These are phyloP conservation scores for Diaporthe destruens DNA, from an alignment of 2,329 filamentous ascomycete species.

Conservation along the genomic window DNA sequence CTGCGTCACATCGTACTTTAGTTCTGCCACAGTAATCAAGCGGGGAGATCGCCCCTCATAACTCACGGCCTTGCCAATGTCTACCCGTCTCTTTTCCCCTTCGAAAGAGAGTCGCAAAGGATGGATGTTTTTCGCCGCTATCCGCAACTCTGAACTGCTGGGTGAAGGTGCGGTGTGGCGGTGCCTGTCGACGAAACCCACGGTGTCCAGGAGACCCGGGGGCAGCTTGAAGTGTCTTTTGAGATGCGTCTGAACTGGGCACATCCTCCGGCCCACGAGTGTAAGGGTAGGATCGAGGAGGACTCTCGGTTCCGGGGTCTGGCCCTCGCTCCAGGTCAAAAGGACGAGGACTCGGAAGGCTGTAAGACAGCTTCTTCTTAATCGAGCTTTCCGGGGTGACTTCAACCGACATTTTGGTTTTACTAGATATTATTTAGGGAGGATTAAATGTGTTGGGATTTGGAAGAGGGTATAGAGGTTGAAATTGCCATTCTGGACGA, in stretches of 20 bases:
- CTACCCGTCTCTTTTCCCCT: not conserved
- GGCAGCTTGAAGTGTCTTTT: not conserved
- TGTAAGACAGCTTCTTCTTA: slow-evolving; percentile 20
- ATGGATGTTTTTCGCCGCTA: slow-evolving; percentile 1
- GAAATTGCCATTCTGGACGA: rapidly evolving
- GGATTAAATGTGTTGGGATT: not conserved
- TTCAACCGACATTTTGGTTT: not conserved
- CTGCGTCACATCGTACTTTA: not conserved
- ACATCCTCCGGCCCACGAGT: not conserved
- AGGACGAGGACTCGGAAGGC: slow-evolving; percentile 7
- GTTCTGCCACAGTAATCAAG: too few relatives aligned
- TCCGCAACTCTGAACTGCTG: slow-evolving; percentile 25
- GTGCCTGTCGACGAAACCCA: too few relatives aligned
- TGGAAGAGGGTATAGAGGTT: not conserved
- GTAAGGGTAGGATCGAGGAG: not conserved
- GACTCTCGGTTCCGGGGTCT: not conserved
- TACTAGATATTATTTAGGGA: not conserved
- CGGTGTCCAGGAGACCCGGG: not conserved
- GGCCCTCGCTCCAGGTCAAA: slow-evolving; percentile 18
- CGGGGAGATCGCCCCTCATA: too few relatives aligned
- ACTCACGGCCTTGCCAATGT: slow-evolving; percentile 8
- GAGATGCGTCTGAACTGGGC: slow-evolving; percentile 3
- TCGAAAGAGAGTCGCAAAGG: not conserved
- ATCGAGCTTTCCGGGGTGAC: not conserved
- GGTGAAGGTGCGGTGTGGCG: slow-evolving; percentile 18